A percentile compares a stretch with the other conserved stretches of the same genome.
phyloP scores from a whole-genome alignment of 2,329 filamentous ascomycete species.

The Botryosphaeria dothidea region DNA sequence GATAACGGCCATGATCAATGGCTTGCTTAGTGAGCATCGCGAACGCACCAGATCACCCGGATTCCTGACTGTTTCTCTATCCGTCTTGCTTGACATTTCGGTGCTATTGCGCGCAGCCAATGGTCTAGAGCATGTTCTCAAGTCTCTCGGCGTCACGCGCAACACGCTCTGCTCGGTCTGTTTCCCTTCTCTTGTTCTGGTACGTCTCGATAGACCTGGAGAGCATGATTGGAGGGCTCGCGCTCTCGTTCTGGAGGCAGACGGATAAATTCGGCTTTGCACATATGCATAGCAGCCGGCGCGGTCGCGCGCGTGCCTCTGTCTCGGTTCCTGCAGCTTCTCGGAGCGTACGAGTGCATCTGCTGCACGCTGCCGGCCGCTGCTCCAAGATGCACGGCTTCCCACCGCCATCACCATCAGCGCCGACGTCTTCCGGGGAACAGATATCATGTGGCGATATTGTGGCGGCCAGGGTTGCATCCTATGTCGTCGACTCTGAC shows the following conservation, averaged over 20 bases:
- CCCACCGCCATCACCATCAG: too few species aligned
- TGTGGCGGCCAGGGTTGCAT: constrained; percentile 13
- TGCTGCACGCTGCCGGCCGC: background rate
- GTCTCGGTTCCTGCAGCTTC: constrained; percentile 14
- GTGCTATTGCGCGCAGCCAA: background rate
- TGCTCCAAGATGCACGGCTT: background rate
- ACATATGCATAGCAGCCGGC: background rate
- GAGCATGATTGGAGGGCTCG: background rate
- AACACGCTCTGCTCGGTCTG: background rate
- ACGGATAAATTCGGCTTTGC: background rate
- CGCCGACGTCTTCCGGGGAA: background rate
- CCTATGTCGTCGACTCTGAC: background rate
- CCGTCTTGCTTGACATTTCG: background rate
- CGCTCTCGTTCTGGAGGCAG: background rate
- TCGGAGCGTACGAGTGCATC: background rate
- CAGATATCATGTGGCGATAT: constrained; percentile 12
- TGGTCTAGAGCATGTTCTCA: background rate
- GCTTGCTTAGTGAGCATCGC: constrained; percentile 16
- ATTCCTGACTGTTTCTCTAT: background rate
- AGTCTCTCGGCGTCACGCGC: background rate
- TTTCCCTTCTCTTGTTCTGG: background rate
- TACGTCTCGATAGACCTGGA: background rate
- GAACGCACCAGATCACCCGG: background rate
- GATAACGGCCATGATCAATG: constrained; percentile 9
- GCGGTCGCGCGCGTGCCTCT: background rate